Conservation (phyloP, 371 early-diverging fungal species). For the Apophysomyces ossiformis region DNA sequence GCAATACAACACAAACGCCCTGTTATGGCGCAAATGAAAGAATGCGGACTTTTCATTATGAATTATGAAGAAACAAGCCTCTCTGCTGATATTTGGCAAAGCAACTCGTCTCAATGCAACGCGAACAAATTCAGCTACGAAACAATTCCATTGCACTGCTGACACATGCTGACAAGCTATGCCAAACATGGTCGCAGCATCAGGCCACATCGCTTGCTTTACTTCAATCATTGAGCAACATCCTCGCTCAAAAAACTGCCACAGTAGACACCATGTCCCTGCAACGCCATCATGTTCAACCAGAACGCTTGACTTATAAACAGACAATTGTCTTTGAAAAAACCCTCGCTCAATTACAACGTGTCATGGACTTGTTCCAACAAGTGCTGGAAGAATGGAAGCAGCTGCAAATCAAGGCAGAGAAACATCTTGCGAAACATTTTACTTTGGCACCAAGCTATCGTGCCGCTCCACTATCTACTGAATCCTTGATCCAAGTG, state of each 20-base stretch:
- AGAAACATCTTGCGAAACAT: constrained; percentile 8
- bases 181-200: constrained; percentile 11
- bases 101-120: constrained; percentile 5
- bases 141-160: not conserved
- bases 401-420: constrained; percentile 5
- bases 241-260: constrained; percentile 12
- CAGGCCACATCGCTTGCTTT: constrained; percentile 13
- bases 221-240: constrained; percentile 8
- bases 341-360: not conserved
- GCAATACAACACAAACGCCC: no score
- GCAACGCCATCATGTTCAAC: not conserved
- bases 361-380: not conserved
- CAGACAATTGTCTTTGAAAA: constrained; percentile 11
- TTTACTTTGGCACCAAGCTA: not conserved
- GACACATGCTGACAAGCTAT: constrained; percentile 20
- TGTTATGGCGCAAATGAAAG: no score
- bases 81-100: not conserved
- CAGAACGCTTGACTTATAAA: constrained; percentile 10
- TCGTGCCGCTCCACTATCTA: constrained; percentile 17
- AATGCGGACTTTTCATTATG: no score
- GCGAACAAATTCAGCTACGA: constrained; percentile 12
- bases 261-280: not conserved
- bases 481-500: constrained; percentile 17
- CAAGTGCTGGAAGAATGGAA: constrained; percentile 10
- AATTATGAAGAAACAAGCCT: not conserved